These are phyloP conservation scores for Coprinopsis marcescibilis DNA, from an alignment of 768 basidiomycete genomes.

Conservation along the genomic window DNA sequence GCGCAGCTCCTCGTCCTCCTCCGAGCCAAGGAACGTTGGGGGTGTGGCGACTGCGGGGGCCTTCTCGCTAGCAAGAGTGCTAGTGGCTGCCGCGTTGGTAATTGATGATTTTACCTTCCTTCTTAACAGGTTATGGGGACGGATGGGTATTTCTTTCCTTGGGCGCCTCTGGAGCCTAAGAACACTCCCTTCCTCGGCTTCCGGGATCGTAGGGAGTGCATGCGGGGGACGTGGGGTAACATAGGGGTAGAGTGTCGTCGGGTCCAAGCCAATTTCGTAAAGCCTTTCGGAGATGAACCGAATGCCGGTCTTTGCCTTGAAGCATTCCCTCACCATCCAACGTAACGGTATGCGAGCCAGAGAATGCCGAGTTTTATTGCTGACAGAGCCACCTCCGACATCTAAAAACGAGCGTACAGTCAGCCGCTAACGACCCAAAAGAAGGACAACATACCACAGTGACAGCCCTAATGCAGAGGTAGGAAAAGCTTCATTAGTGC, in stretches of 20 bases:
- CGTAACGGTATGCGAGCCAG: constrained; percentile 52
- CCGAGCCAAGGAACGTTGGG: constrained; percentile 25
- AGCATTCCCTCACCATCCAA: constrained; percentile 73
- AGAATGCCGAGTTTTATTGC: constrained; percentile 38
- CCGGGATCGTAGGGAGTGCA: constrained; percentile 19
- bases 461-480: constrained; percentile 32
- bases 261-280: constrained; percentile 44
- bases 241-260: constrained; percentile 36
- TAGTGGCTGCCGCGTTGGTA: constrained; percentile 11
- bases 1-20: constrained; percentile 59
- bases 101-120: constrained; percentile 17
- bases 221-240: constrained; percentile 34
- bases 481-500: background rate
- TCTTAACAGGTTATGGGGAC: constrained; percentile 15
- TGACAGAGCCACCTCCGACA: constrained; percentile 53
- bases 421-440: background rate
- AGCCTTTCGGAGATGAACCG: constrained; percentile 49
- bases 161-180: constrained; percentile 23
- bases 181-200: background rate
- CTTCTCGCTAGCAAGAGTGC: background rate
- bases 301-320: constrained; percentile 55
- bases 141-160: constrained; percentile 20
- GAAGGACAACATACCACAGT: constrained; percentile 30
- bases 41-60: background rate
- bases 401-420: constrained; percentile 27